Evolutionary conservation across 1,139 yeast genomes (phyloP).

Genomic region (Debaryomyces psychrophilus): DNA sequence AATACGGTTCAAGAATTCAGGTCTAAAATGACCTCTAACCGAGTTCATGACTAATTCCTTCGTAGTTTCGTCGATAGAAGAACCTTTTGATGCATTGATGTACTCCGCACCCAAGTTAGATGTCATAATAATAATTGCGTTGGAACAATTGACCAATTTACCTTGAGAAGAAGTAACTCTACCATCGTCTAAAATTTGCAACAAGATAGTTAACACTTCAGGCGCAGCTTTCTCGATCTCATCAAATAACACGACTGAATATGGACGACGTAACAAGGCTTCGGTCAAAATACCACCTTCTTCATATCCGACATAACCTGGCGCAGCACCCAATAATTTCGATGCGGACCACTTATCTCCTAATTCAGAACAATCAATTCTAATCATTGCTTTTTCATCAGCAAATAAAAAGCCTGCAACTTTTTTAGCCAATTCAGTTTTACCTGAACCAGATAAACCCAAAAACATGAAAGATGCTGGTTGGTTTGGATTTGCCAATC

Average conservation of each 20-base stretch:
- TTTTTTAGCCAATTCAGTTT: slow-evolving; percentile 95
- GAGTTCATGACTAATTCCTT: slow-evolving; percentile 80
- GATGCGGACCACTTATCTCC: slow-evolving; percentile 96
- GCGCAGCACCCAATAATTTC: slow-evolving; percentile 94
- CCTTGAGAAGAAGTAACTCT: slow-evolving; percentile 94
- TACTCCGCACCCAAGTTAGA: slow-evolving; percentile 95
- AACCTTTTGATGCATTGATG: slow-evolving; percentile 67
- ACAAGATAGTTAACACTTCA: slow-evolving; percentile 86
- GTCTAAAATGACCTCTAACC: slow-evolving; percentile 91
- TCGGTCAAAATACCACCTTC: slow-evolving; percentile 97
- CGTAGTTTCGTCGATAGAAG: slow-evolving; percentile 67
- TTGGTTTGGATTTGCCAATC: slow-evolving; percentile 91
- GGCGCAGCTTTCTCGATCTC: slow-evolving; percentile 99
- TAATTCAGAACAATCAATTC: slow-evolving; percentile 96
- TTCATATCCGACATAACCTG: slow-evolving; percentile 97
- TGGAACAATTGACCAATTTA: slow-evolving; percentile 88
- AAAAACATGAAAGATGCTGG: slow-evolving; percentile 95
- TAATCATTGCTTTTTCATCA: slow-evolving; percentile 93
- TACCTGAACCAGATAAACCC: slow-evolving; percentile 97
- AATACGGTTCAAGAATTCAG: slow-evolving; percentile 95
- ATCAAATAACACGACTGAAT: slow-evolving; percentile 91
- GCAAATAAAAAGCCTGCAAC: slow-evolving; percentile 94
- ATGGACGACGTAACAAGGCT: slow-evolving; percentile 87
- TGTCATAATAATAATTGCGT: slow-evolving; percentile 92
- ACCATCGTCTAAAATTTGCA: slow-evolving; percentile 96